These are phyloP conservation scores for Copromyces sp. DNA, from an alignment of 495 filamentous ascomycete genomes.

Conservation along the genomic window DNA sequence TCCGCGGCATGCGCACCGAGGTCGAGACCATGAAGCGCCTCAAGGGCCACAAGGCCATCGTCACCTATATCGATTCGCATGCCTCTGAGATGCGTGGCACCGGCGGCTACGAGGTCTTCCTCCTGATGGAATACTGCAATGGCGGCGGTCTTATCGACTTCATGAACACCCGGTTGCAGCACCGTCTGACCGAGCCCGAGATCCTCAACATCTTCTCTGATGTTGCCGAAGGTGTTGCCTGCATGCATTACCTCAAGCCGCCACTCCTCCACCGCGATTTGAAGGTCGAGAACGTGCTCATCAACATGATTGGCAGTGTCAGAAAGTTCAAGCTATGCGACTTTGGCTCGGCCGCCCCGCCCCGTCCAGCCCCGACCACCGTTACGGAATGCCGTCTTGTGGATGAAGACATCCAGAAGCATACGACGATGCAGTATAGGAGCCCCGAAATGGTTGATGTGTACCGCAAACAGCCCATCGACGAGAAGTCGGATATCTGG, in stretches of 20 bases:
- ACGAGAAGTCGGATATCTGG: constrained; percentile 99
- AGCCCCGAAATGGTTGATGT: constrained; percentile 99
- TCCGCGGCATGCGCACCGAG: constrained; percentile 94
- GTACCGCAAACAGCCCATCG: constrained; percentile 89
- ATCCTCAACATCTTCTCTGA: constrained; percentile 95
- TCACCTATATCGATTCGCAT: constrained; percentile 97
- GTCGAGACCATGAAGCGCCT: constrained; percentile 99
- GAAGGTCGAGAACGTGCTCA: constrained; percentile 95
- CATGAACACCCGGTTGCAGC: constrained; percentile 96
- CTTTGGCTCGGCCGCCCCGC: constrained; percentile 85
- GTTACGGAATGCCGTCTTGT: constrained; percentile 79
- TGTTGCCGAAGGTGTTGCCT: constrained; percentile 90
- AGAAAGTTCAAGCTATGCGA: constrained; percentile 89
- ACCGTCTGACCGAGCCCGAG: constrained; percentile 94
- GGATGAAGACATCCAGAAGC: constrained; percentile 93
- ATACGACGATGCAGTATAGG: constrained; percentile 93
- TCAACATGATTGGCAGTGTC: constrained; percentile 51
- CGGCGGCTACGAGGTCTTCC: constrained; percentile 95
- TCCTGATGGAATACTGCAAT: constrained; percentile 90
- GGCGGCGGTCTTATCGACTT: constrained; percentile 94
- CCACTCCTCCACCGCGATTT: constrained; percentile 88
- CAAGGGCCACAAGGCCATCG: constrained; percentile 90
- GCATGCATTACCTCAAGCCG: constrained; percentile 97
- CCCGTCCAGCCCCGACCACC: constrained; percentile 73
- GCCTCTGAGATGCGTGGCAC: constrained; percentile 76